A percentile compares a stretch with the other conserved stretches of the same genome.
These are phyloP conservation scores for Colletotrichum shisoi DNA, from an alignment of 2,329 filamentous ascomycete species.

Conservation along the genomic window DNA sequence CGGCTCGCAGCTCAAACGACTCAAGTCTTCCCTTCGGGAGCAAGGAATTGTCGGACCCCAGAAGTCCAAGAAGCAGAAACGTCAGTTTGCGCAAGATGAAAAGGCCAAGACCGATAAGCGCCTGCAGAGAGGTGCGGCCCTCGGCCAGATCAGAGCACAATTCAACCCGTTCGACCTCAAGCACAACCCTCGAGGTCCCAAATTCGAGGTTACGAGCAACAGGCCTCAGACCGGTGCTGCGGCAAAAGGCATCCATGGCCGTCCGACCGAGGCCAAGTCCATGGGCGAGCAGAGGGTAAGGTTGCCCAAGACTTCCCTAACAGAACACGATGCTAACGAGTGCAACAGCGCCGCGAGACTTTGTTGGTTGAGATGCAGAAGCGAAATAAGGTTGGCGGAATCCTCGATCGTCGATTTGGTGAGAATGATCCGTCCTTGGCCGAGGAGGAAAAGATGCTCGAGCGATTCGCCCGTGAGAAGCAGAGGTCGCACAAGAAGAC, in stretches of 20 bases:
- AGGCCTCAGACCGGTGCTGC: constrained; percentile 62
- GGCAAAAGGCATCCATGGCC: constrained; percentile 69
- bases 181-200: constrained; percentile 76
- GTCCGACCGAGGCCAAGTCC: constrained; percentile 85
- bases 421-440: constrained; percentile 95
- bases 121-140: constrained; percentile 76
- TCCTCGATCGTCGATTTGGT: constrained; percentile 91
- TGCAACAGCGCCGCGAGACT: constrained; percentile 73
- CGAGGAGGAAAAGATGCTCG: constrained; percentile 88
- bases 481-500: constrained; percentile 78
- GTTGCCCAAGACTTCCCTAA: constrained; percentile 42
- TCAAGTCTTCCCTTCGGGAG: constrained; percentile 89
- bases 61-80: constrained; percentile 93
- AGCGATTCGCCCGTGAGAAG: constrained; percentile 89
- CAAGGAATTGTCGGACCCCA: constrained; percentile 90
- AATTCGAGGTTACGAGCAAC: constrained; percentile 83
- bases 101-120: constrained; percentile 74
- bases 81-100: constrained; percentile 72
- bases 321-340: not conserved
- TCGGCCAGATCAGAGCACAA: constrained; percentile 88
- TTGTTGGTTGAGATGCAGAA: constrained; percentile 88
- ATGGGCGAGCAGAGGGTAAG: constrained; percentile 81
- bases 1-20: constrained; percentile 93
- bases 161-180: constrained; percentile 99
- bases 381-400: constrained; percentile 89